phyloP scores from a whole-genome alignment of 1,139 yeast genomes.

The Yamadazyma blattariae region DNA sequence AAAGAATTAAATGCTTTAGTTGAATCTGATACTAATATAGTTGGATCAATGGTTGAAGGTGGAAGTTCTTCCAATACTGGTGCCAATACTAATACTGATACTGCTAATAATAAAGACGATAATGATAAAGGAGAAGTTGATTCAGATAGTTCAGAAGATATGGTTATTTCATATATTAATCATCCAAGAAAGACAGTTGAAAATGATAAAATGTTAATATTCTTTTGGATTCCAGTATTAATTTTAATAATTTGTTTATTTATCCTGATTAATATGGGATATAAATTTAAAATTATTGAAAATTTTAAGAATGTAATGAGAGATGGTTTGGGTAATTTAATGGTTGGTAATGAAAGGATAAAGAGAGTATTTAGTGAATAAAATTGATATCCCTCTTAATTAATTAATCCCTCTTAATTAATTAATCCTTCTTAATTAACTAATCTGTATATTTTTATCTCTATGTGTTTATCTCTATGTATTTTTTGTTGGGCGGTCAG shows the following conservation, averaged over 20 bases:
- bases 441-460: too few species aligned
- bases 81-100: slow-evolving; percentile 4
- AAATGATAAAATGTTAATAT: slow-evolving; percentile 81
- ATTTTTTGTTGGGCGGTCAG: too few species aligned
- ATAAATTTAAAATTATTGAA: slow-evolving; percentile 38
- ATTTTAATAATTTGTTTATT: slow-evolving; percentile 51
- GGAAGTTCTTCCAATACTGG: not conserved
- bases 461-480: too few species aligned
- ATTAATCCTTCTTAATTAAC: too few species aligned
- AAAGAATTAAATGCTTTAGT: slow-evolving; percentile 23
- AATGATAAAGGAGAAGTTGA: slow-evolving; percentile 11
- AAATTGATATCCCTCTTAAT: not conserved
- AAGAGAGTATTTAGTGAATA: slow-evolving; percentile 45
- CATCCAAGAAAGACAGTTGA: slow-evolving; percentile 64
- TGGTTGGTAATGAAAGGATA: slow-evolving; percentile 70
- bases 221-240: slow-evolving; percentile 83
- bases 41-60: not conserved
- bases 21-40: not conserved
- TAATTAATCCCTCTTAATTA: too few species aligned
- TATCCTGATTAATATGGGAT: slow-evolving; percentile 52
- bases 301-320: slow-evolving; percentile 47
- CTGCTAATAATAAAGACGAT: not conserved
- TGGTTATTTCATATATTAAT: slow-evolving; percentile 54
- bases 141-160: slow-evolving; percentile 50
- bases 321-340: slow-evolving; percentile 54